Base-by-base conservation (phyloP, 768 basidiomycete species). In the Boletus insuetus region DNA sequence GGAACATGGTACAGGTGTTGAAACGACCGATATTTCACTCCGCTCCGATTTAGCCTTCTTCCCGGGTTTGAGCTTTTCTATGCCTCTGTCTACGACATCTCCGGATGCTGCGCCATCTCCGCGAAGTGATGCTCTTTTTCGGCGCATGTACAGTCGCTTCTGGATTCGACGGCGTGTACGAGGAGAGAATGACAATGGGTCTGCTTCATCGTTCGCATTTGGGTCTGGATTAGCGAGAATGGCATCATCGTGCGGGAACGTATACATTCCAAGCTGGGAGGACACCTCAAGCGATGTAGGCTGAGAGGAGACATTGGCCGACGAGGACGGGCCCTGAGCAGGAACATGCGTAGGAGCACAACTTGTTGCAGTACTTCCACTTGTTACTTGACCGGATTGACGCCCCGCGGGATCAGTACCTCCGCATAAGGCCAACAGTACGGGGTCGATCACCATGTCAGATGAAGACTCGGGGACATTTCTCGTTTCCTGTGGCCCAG, bases 121-220 rank as follows among this genome's bases (percentile, higher is more conserved):
- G 29, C 64, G 63, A 32, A 74, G 68, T 29, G 74, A 69, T 4
- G 89, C 87, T 41, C 88, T 79, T 65, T 82, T 84, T 29, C 81
- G 79, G 6, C 88, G 82, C 89, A 90, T 90, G 59, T 87, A 81
- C 7, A 90, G 72, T 38, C 87, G 77, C 54, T 89, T 89, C 54
- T 73, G 71, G 22, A 81, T 58, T n/a, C 79, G 82, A 34, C 83
- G 79, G 8, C 82, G 82, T 10, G 79, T 75, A 2, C 60, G 62
- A 1, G 84, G 82, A 19, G 77, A 80, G 20, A 79, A 72, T 31
- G 51, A 49, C n/a, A 58, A 58, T 17, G 67, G 45, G 43, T 66
- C 65, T 29, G 58, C n/a, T 6, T 56, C 50, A 37, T 44, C 50
- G 3, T 49, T 61, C 24, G 26, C 24, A 19, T 53, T 10, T 6